Base-by-base conservation (phyloP, 495 filamentous ascomycete genomes). In the Tuber aestivum region DNA sequence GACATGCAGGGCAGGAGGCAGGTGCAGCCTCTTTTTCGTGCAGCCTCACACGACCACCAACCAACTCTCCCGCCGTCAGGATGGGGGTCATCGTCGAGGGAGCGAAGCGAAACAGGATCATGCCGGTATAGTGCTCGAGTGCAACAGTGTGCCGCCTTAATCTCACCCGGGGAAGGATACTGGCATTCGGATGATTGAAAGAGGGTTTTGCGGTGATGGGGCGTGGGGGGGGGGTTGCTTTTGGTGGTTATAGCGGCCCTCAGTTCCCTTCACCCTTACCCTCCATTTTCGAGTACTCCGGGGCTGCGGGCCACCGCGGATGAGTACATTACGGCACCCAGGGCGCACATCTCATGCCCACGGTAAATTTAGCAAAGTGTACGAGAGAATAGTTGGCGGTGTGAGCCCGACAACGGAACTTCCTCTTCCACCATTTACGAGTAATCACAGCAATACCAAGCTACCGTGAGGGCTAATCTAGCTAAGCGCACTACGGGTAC, bases 1-100 rank as follows among this genome's bases (percentile, higher is more conserved):
- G 27, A 65, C 27, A 65, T 65, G 56, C 56, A 65, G 56, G 56
- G 56, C 56, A 65, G 50, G 18, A 50, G 45, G 45, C 50, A 61
- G 56, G 56, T 65, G 56, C 27, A 35, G 56, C 56, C 23, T 20
- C 35, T 32, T 3, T 65, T 32, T 3, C 27, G 35, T 12, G 27
- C 56, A 65, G 56, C 56, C 27, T 12, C 56, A 65, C 27, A n/a
- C 56, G 56, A 65, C 56, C 56, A 35, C 56, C 56, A 65, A 65
- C 56, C 27, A 65, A 0, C 27, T 35, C 35, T 18, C 32, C 12
- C 9, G 56, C 27, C 27, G 14, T 35, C 14, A 18, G 56, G 27
- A 35, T 65, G 56, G 56, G 56, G 56, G 56, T 65, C 56, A 32
- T 35, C 27, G 27, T 14, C 27, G 18, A 5, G 56, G 56, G 56